phyloP scores from a whole-genome alignment of 164 flowering plant genomes.

The Malania oleifera region DNA sequence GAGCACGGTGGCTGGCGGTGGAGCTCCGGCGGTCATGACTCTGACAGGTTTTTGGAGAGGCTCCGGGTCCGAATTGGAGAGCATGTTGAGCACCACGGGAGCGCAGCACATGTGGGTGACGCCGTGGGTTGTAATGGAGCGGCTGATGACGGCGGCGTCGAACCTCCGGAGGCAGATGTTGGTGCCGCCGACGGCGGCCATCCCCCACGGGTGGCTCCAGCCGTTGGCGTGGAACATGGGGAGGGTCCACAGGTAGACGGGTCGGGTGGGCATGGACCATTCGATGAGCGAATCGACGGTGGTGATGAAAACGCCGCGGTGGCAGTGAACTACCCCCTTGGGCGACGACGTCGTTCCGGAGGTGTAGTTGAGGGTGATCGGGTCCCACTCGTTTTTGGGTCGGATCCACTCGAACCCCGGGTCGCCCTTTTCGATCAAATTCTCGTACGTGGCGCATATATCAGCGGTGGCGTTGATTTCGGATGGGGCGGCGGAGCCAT shows the following conservation, averaged over 20 bases:
- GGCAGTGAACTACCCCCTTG: conserved; percentile 18
- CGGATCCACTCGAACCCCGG: conserved; percentile 22
- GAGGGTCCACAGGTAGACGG: conserved; percentile 23
- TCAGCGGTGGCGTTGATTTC: background rate
- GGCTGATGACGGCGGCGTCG: conserved; percentile 3
- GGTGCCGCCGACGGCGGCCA: conserved; percentile 18
- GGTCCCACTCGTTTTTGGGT: conserved; percentile 22
- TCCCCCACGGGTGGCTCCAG: conserved; percentile 18
- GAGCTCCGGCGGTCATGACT: conserved; percentile 1
- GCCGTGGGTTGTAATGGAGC: background rate
- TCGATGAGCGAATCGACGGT: conserved; percentile 7
- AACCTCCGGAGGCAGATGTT: conserved; percentile 20
- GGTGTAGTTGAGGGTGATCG: conserved; percentile 21
- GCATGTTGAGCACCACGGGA: conserved; percentile 3
- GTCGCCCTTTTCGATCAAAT: conserved; percentile 21
- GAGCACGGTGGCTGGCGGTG: conserved; percentile 1
- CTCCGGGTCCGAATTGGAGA: background rate
- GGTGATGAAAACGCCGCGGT: conserved; percentile 10
- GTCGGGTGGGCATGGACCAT: conserved; percentile 15
- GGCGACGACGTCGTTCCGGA: conserved; percentile 23
- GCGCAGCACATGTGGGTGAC: conserved; percentile 4
- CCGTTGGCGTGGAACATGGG: conserved; percentile 30
- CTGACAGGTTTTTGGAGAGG: background rate
- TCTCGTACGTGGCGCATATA: conserved; percentile 14
- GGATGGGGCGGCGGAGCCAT: background rate